These are phyloP conservation scores for Thielaviopsis ethacetica DNA, from an alignment of 2,329 filamentous ascomycete species.

Conservation along the genomic window DNA sequence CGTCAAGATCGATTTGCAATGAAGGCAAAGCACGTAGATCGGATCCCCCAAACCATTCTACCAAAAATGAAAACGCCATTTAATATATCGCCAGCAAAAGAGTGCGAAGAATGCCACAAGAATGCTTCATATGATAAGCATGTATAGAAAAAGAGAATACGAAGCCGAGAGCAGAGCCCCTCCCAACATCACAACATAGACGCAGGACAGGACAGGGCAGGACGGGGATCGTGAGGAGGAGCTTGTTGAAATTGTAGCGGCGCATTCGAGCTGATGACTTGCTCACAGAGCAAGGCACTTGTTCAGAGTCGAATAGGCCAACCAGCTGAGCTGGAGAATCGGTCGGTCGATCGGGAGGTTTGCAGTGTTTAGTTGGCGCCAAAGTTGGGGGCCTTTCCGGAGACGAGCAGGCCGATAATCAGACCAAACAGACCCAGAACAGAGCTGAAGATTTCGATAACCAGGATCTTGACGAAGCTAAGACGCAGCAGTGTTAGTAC, in stretches of 20 bases:
- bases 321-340: background rate
- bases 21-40: conserved; percentile 1
- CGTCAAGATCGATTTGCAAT: background rate
- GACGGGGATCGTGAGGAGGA: background rate
- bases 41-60: conserved; percentile 7
- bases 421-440: conserved; percentile 91
- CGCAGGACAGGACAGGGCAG: background rate
- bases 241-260: background rate
- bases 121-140: background rate
- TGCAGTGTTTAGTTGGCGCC: conserved; percentile 19
- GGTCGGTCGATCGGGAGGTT: background rate
- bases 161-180: background rate
- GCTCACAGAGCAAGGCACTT: background rate
- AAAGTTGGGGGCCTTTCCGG: conserved; percentile 69
- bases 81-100: conserved; percentile 7
- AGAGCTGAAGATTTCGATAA: conserved; percentile 98
- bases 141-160: background rate
- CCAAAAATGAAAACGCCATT: conserved; percentile 10
- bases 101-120: conserved; percentile 6
- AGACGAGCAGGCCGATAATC: conserved; percentile 82
- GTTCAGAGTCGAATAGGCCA: background rate
- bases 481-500: background rate
- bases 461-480: conserved; percentile 95
- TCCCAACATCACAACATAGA: background rate
- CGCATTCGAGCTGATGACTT: background rate